Percentiles rank a stretch among this genome's conserved stretches.
These are phyloP conservation scores for Solanum bulbocastanum DNA, from an alignment of 257 asterid species.

Conservation along the genomic window DNA sequence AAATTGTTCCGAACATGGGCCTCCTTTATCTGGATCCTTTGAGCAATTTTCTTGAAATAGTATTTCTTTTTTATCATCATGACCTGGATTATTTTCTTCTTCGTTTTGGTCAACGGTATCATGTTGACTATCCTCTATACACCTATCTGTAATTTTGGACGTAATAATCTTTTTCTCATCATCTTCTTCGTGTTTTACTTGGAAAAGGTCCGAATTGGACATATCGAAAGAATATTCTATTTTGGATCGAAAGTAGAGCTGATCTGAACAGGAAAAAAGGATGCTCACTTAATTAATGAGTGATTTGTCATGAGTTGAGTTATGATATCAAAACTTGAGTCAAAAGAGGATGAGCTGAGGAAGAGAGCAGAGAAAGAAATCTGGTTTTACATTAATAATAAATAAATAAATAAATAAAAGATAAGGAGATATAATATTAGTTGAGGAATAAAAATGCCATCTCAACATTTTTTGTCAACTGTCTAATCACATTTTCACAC, in stretches of 20 bases:
- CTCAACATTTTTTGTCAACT: neutral
- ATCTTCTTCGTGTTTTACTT: neutral
- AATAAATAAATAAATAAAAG: neutral
- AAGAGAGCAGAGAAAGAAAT: neutral
- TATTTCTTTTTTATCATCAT: neutral
- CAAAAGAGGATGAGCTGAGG: neutral
- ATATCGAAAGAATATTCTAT: neutral
- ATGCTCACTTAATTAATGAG: neutral
- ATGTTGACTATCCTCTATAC: neutral
- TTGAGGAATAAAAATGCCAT: neutral
- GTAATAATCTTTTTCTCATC: neutral
- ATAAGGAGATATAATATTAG: neutral
- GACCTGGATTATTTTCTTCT: neutral
- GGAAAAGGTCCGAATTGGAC: neutral
- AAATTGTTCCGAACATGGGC: neutral
- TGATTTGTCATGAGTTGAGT: neutral
- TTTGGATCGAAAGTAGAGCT: neutral
- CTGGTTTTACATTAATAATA: neutral
- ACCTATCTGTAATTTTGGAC: neutral
- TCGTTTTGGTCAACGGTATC: neutral
- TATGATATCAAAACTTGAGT: neutral
- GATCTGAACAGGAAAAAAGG: neutral
- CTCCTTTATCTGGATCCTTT: constrained; percentile 1
- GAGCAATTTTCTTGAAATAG: neutral
- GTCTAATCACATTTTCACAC: neutral